phyloP scores from a whole-genome alignment of 441 rosid species.

The Omphalea diandra region DNA sequence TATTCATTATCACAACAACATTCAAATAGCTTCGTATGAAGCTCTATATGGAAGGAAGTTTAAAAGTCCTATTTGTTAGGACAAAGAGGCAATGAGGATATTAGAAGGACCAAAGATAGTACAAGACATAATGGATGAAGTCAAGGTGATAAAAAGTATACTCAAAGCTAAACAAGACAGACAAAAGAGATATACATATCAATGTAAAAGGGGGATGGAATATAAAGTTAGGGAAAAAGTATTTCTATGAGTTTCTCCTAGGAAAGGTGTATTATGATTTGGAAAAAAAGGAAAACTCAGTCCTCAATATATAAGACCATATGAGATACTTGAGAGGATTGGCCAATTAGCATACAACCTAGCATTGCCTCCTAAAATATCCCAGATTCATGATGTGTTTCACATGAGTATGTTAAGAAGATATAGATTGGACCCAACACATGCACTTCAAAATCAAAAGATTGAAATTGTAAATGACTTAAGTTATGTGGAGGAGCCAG shows the following conservation, averaged over 20 bases:
- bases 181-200: not conserved
- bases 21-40: too few relatives aligned
- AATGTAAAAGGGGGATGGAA: not conserved
- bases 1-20: too few relatives aligned
- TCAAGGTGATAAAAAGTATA: not conserved
- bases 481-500: not conserved
- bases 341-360: not conserved
- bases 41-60: not conserved
- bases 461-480: not conserved
- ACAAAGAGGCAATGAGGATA: not conserved
- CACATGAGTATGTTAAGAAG: not conserved
- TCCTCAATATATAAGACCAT: not conserved
- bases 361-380: not conserved
- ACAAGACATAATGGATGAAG: not conserved
- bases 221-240: not conserved
- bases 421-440: not conserved
- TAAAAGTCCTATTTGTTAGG: not conserved
- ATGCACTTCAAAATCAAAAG: not conserved
- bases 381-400: not conserved
- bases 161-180: not conserved
- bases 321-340: not conserved
- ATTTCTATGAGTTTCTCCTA: not conserved
- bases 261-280: not conserved
- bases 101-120: not conserved
- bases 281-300: not conserved